Conservation (phyloP, 805 yeast genomes). For the Candida ulmi region DNA sequence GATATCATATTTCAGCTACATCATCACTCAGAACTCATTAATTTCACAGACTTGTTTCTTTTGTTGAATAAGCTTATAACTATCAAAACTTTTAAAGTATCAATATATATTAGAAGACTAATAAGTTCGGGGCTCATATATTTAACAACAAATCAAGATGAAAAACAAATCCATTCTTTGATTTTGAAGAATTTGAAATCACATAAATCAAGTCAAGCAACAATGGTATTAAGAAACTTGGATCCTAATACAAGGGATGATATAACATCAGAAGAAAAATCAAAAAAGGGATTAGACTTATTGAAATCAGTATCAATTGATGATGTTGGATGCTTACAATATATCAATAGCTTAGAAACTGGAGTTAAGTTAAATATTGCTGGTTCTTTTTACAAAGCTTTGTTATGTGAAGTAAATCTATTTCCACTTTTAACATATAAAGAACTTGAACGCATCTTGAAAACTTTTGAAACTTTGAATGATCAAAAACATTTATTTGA, state of each 20-base stretch:
- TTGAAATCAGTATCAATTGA: slow-evolving; percentile 27
- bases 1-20: slow-evolving; percentile 32
- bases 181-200: slow-evolving; percentile 57
- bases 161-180: slow-evolving; percentile 46
- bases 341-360: slow-evolving; percentile 21
- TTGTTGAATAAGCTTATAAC: slow-evolving; percentile 36
- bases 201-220: slow-evolving; percentile 46
- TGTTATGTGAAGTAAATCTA: slow-evolving; percentile 23
- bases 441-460: slow-evolving; percentile 22
- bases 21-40: slow-evolving; percentile 26
- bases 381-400: slow-evolving; percentile 25
- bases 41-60: slow-evolving; percentile 34
- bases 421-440: slow-evolving; percentile 33
- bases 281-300: slow-evolving; percentile 25
- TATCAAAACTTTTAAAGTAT: slow-evolving; percentile 38
- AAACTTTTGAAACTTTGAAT: slow-evolving; percentile 7
- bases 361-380: slow-evolving; percentile 28
- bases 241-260: slow-evolving; percentile 24
- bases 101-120: slow-evolving; percentile 66
- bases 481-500: slow-evolving; percentile 24
- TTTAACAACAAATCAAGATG: slow-evolving; percentile 42
- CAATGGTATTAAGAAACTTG: slow-evolving; percentile 47
- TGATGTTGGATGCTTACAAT: slow-evolving; percentile 13
- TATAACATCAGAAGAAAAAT: slow-evolving; percentile 25
- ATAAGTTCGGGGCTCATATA: slow-evolving; percentile 86